These are phyloP conservation scores for Macrophomina phaseolina DNA, from an alignment of 2,329 filamentous ascomycete species.

Conservation along the genomic window DNA sequence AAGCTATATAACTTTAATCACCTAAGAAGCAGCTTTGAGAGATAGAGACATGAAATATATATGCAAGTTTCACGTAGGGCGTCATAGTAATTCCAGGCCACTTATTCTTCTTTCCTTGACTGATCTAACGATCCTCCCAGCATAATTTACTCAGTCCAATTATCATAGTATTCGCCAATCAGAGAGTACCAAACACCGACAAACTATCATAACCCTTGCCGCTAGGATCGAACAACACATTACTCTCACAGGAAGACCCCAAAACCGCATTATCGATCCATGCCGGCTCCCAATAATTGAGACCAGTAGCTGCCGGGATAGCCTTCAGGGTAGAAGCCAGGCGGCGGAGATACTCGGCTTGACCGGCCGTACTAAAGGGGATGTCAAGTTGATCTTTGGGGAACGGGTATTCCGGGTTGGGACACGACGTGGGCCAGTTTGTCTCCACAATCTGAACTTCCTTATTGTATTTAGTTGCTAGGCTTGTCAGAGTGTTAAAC, in stretches of 20 bases:
- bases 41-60: too few species aligned
- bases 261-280: slow-evolving; percentile 71
- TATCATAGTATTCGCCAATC: too few species aligned
- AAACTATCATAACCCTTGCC: too few species aligned
- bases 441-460: slow-evolving; percentile 72
- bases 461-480: slow-evolving; percentile 68
- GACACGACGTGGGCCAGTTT: slow-evolving; percentile 70
- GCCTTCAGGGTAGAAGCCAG: slow-evolving; percentile 62
- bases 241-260: slow-evolving; percentile 69
- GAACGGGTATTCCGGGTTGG: slow-evolving; percentile 50
- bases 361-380: slow-evolving; percentile 66
- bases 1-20: too few species aligned
- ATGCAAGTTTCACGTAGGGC: too few species aligned
- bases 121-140: too few species aligned
- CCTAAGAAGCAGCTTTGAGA: too few species aligned
- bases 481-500: slow-evolving; percentile 60
- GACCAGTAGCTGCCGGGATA: slow-evolving; percentile 62
- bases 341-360: slow-evolving; percentile 65
- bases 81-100: too few species aligned
- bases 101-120: too few species aligned
- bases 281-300: slow-evolving; percentile 69
- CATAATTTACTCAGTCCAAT: too few species aligned
- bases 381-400: slow-evolving; percentile 65
- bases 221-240: slow-evolving; percentile 64
- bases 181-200: too few species aligned